Percentiles rank a stretch among this genome's conserved stretches.
These are phyloP conservation scores for Globisporangium splendens DNA, from an alignment of 352 stramenopile genomes.

Conservation along the genomic window DNA sequence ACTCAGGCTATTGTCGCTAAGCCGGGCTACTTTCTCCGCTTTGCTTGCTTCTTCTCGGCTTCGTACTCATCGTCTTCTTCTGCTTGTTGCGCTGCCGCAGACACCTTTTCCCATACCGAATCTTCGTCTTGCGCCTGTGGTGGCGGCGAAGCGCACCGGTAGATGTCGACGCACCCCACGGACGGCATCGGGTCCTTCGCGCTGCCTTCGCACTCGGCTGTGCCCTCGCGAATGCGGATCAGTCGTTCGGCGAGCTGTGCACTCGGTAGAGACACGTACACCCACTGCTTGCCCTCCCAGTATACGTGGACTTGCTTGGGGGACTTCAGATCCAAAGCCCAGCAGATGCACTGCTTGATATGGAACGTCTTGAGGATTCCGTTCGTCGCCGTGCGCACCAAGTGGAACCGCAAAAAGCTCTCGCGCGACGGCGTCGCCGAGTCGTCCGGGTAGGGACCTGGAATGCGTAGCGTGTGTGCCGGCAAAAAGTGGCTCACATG, in stretches of 20 bases:
- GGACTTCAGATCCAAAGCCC: conserved; percentile 42
- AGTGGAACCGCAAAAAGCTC: conserved; percentile 46
- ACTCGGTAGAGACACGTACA: conserved; percentile 49
- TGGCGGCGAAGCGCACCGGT: conserved; percentile 22
- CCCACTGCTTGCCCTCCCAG: conserved; percentile 46
- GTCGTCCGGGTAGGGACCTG: conserved; percentile 39
- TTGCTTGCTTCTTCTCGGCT: background rate
- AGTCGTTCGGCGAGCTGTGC: conserved; percentile 33
- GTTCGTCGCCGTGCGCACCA: conserved; percentile 44
- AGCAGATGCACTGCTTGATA: conserved; percentile 69
- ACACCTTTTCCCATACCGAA: background rate
- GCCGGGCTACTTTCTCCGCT: background rate
- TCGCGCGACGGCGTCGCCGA: conserved; percentile 44
- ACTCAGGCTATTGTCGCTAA: too few species aligned
- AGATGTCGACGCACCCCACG: conserved; percentile 59
- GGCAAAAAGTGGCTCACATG: conserved; percentile 68
- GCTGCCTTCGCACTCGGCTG: conserved; percentile 29
- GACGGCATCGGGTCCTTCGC: conserved; percentile 54
- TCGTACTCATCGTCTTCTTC: background rate
- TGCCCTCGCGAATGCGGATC: conserved; percentile 28
- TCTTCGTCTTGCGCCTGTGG: background rate
- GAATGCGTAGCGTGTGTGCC: conserved; percentile 35
- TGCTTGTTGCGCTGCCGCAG: background rate
- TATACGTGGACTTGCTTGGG: conserved; percentile 40
- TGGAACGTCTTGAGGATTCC: conserved; percentile 59